phyloP scores from a whole-genome alignment of 2,329 filamentous ascomycete species.

The Aspergillus hortae region DNA sequence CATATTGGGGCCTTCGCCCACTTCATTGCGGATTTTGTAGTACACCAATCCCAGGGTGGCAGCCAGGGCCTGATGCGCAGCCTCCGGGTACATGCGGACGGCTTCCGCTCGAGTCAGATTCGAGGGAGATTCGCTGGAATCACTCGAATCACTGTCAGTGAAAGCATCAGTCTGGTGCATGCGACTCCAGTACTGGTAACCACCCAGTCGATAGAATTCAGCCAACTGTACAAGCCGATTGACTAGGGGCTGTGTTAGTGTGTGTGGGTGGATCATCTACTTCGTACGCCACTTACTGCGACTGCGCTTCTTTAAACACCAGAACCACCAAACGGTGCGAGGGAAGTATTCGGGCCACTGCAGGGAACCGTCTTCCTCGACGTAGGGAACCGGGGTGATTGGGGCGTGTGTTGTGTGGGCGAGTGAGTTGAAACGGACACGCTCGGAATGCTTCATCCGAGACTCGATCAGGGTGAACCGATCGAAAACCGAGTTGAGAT shows the following conservation, averaged over 20 bases:
- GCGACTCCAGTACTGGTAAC: conserved; percentile 37
- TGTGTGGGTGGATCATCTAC: conserved; percentile 1
- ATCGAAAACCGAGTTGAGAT: conserved; percentile 25
- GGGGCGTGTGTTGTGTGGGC: conserved; percentile 36
- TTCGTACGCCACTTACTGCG: conserved; percentile 28
- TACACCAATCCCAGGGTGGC: conserved; percentile 39
- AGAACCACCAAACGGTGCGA: conserved; percentile 39
- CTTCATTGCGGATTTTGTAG: conserved; percentile 40
- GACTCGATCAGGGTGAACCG: conserved; percentile 31
- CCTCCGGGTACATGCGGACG: conserved; percentile 33
- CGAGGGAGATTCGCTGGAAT: conserved; percentile 35
- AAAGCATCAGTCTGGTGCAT: conserved; percentile 29
- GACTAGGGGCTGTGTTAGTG: conserved; percentile 25
- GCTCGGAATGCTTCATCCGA: conserved; percentile 33
- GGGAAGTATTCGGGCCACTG: conserved; percentile 38
- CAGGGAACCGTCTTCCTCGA: conserved; percentile 33
- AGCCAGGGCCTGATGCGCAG: conserved; percentile 38
- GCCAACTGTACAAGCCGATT: conserved; percentile 37
- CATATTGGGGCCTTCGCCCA: conserved; percentile 30
- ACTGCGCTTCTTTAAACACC: conserved; percentile 40
- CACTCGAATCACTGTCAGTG: conserved; percentile 37
- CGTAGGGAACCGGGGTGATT: conserved; percentile 34
- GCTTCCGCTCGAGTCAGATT: conserved; percentile 35
- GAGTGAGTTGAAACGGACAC: conserved; percentile 39
- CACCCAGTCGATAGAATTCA: conserved; percentile 39